Evolutionary conservation across 805 yeast genomes (phyloP).

Genomic region (Ogataea salicorniae): DNA sequence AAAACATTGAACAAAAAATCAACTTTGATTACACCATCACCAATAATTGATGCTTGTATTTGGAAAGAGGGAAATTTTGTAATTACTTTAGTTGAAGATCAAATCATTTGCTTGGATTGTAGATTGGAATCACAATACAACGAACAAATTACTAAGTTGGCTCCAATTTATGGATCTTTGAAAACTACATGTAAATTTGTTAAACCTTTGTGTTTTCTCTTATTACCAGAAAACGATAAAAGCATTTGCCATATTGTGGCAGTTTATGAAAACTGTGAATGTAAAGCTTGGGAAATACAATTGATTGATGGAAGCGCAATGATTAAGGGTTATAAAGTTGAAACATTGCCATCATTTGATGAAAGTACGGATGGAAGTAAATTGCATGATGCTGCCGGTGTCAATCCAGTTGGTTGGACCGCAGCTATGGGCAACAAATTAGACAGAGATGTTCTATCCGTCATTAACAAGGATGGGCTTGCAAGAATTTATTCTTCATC

Average conservation of each 20-base stretch:
- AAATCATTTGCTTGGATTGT: constrained; percentile 61
- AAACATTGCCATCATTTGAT: constrained; percentile 33
- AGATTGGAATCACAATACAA: constrained; percentile 19
- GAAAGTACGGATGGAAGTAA: constrained; percentile 24
- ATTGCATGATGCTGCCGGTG: constrained; percentile 35
- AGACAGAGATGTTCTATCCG: constrained; percentile 47
- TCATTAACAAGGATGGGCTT: constrained; percentile 49
- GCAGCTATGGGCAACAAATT: constrained; percentile 24
- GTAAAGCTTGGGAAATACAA: constrained; percentile 39
- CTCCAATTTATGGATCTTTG: constrained; percentile 16
- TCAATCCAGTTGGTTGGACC: constrained; percentile 64
- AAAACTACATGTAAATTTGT: constrained; percentile 2
- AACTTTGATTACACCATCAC: constrained; percentile 36
- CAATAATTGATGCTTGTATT: constrained; percentile 44
- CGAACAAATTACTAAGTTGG: constrained; percentile 20
- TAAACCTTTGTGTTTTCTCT: constrained; percentile 26
- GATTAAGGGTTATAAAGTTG: constrained; percentile 23
- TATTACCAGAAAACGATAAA: constrained; percentile 32
- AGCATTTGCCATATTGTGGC: constrained; percentile 43
- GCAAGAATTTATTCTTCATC: constrained; percentile 43
- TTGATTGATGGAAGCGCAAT: constrained; percentile 25
- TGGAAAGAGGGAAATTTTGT: constrained; percentile 43
- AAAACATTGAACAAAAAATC: constrained; percentile 34
- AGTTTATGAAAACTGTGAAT: constrained; percentile 35
- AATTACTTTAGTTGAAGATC: constrained; percentile 38